Conservation (phyloP, 192 early-diverging fungal genomes). For the Cladochytrium replicatum region DNA sequence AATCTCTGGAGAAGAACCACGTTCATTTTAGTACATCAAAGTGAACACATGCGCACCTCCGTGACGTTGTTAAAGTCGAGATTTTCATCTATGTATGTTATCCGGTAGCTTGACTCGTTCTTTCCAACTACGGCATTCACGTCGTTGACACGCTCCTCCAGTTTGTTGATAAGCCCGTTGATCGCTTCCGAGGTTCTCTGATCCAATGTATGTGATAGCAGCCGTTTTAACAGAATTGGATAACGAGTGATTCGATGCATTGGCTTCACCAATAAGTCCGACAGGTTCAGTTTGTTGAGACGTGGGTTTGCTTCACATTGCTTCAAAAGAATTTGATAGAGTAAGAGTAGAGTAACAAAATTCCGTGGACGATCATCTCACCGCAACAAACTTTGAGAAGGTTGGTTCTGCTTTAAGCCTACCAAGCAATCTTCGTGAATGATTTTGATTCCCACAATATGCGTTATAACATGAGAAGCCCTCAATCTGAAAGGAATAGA, state of each 20-base stretch:
- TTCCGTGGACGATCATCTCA: not conserved
- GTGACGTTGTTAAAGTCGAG: slow-evolving; percentile 36
- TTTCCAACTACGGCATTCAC: slow-evolving; percentile 35
- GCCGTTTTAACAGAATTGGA: slow-evolving; percentile 37
- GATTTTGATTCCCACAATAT: slow-evolving; percentile 39
- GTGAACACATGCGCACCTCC: slow-evolving; percentile 19
- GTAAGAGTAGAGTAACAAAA: not conserved
- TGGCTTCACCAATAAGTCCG: slow-evolving; percentile 37
- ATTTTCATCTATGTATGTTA: slow-evolving; percentile 36
- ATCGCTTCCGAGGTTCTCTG: slow-evolving; percentile 14
- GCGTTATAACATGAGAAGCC: slow-evolving; percentile 20
- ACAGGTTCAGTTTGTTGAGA: slow-evolving; percentile 28
- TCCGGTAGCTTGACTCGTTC: slow-evolving; percentile 28
- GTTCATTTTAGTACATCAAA: slow-evolving; percentile 7
- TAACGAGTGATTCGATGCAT: slow-evolving; percentile 45
- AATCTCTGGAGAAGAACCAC: slow-evolving; percentile 28
- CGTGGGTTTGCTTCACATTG: slow-evolving; percentile 37
- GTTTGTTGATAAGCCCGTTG: slow-evolving; percentile 23
- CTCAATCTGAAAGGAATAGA: slow-evolving; percentile 14
- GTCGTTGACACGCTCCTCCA: slow-evolving; percentile 25
- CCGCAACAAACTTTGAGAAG: slow-evolving; percentile 13
- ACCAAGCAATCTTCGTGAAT: slow-evolving; percentile 16
- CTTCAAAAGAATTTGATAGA: slow-evolving; percentile 11
- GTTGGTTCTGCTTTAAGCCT: slow-evolving; percentile 9
- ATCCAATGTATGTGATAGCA: slow-evolving; percentile 12